phyloP scores from a whole-genome alignment of 305 asterid genomes.

The Ilex paraguariensis region DNA sequence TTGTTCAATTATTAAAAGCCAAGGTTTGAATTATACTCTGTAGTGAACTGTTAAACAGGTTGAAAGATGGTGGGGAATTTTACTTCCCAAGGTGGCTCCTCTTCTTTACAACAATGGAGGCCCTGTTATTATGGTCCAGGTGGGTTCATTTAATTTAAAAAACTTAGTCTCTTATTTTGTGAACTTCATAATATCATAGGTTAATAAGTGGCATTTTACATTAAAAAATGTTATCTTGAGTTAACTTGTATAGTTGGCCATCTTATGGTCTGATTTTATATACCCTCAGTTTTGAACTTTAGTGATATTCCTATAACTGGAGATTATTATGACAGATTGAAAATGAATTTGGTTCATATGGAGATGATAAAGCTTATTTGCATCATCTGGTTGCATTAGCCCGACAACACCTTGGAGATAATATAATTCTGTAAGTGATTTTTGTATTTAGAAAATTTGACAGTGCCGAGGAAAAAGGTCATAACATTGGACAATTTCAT shows the following conservation, averaged over 20 bases:
- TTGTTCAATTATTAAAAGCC: not conserved
- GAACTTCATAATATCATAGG: not conserved
- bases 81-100: slow-evolving; percentile 72
- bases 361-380: slow-evolving; percentile 82
- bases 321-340: slow-evolving; percentile 63
- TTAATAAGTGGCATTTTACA: not conserved
- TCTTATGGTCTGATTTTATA: slow-evolving; percentile 1
- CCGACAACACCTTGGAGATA: slow-evolving; percentile 67
- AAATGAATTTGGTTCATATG: slow-evolving; percentile 94
- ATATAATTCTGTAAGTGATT: slow-evolving; percentile 59
- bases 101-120: slow-evolving; percentile 81
- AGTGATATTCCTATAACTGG: slow-evolving; percentile 11
- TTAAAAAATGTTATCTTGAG: not conserved
- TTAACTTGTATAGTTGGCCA: not conserved
- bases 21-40: not conserved
- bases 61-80: slow-evolving; percentile 78
- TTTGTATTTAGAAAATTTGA: too few species aligned
- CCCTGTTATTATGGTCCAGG: slow-evolving; percentile 89
- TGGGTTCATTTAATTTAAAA: slow-evolving; percentile 23
- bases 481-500: not conserved
- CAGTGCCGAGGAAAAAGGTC: too few species aligned
- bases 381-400: slow-evolving; percentile 79
- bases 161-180: not conserved
- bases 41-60: slow-evolving; percentile 48
- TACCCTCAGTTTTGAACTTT: slow-evolving; percentile 12